phyloP scores from a whole-genome alignment of 192 early-diverging fungal genomes.

The Tieghemiomyces parasiticus region DNA sequence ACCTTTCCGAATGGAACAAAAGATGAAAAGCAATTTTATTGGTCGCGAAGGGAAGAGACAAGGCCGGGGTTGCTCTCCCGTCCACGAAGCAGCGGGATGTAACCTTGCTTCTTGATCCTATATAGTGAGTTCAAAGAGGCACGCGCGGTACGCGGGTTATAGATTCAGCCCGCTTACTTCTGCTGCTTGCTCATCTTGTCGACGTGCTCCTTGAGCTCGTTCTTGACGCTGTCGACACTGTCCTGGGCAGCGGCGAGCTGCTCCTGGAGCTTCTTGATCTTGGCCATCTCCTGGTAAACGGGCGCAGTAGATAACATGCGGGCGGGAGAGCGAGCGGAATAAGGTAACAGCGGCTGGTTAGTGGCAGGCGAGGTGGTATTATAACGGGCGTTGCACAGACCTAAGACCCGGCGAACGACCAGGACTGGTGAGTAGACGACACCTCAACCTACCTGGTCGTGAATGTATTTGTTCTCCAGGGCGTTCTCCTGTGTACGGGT shows the following conservation, averaged over 20 bases:
- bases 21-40: too few relatives aligned
- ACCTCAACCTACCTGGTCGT: not conserved
- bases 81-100: too few relatives aligned
- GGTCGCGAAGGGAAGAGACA: too few relatives aligned
- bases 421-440: not conserved
- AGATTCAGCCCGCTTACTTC: too few relatives aligned
- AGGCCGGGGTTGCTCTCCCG: too few relatives aligned
- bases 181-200: not conserved
- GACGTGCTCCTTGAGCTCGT: constrained; percentile 2
- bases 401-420: too few relatives aligned
- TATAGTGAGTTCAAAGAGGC: too few relatives aligned
- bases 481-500: constrained; percentile 9
- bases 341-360: not conserved
- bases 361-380: not conserved
- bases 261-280: constrained; percentile 6
- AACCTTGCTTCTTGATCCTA: too few relatives aligned
- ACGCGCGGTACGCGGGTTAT: too few relatives aligned
- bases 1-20: too few relatives aligned
- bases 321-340: not conserved
- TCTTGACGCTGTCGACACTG: constrained; percentile 5
- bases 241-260: not conserved
- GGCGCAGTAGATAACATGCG: not conserved
- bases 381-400: too few relatives aligned
- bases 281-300: not conserved
- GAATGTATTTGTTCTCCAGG: constrained; percentile 3